Conservation (phyloP, 1,284 basidiomycete genomes). For the Trametes polyzona region DNA sequence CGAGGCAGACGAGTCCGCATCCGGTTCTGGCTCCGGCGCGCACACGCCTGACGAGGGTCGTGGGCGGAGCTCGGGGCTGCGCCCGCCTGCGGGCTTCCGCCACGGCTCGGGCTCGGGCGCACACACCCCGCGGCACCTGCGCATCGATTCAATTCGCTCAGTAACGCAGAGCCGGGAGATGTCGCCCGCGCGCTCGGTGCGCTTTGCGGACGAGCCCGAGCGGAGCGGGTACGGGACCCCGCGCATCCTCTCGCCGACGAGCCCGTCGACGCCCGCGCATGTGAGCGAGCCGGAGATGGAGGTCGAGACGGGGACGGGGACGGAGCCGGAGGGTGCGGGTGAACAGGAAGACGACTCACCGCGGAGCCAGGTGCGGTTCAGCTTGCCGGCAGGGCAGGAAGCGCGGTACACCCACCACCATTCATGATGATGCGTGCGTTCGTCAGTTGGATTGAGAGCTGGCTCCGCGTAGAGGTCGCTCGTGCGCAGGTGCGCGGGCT, state of each 20-base stretch:
- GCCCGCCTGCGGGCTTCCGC: constrained; percentile 11
- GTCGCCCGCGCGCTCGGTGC: constrained; percentile 54
- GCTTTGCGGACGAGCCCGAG: constrained; percentile 46
- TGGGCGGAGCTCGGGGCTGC: constrained; percentile 21
- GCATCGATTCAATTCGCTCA: constrained; percentile 41
- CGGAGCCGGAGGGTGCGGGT: neutral
- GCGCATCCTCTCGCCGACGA: constrained; percentile 26
- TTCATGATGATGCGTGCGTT: neutral
- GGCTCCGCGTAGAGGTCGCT: neutral
- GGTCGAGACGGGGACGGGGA: constrained; percentile 15
- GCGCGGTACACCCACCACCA: constrained; percentile 1
- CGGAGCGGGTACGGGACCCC: constrained; percentile 33
- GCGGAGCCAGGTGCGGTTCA: constrained; percentile 32
- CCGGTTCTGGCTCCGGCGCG: constrained; percentile 15
- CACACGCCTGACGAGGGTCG: constrained; percentile 25
- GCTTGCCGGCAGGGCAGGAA: constrained; percentile 25
- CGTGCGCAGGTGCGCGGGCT: no score
- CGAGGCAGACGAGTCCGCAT: neutral
- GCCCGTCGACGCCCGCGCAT: constrained; percentile 23
- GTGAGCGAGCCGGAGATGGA: constrained; percentile 26
- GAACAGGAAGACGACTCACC: constrained; percentile 24
- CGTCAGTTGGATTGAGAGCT: neutral
- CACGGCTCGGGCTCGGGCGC: constrained; percentile 19
- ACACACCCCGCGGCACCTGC: constrained; percentile 30
- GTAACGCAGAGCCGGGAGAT: constrained; percentile 41